Percentiles rank a stretch among this genome's conserved stretches.
Evolutionary conservation across 306 rosid genomes (phyloP).

Genomic region (Alnus glutinosa): DNA sequence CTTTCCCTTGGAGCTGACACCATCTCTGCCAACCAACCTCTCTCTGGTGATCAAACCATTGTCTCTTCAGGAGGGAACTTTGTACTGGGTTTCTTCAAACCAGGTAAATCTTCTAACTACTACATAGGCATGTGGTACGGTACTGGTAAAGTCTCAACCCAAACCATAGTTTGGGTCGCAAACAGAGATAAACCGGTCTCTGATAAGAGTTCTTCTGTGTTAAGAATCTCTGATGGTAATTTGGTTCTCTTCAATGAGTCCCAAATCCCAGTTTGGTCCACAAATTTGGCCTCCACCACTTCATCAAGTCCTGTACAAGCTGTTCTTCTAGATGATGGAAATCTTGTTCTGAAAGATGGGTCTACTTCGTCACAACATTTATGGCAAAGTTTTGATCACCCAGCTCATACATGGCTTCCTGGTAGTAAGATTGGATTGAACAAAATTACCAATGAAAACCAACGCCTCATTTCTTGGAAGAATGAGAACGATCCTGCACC

Average conservation of each 20-base stretch:
- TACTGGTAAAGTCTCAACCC: neutral
- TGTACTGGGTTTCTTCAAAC: slow-evolving; percentile 56
- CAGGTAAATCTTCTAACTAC: slow-evolving; percentile 50
- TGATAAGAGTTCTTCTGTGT: slow-evolving; percentile 34
- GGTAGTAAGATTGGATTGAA: slow-evolving; percentile 46
- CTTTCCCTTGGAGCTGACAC: slow-evolving; percentile 39
- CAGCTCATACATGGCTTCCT: slow-evolving; percentile 59
- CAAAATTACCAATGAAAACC: slow-evolving; percentile 39
- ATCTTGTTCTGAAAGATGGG: slow-evolving; percentile 43
- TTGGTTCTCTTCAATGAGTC: slow-evolving; percentile 46
- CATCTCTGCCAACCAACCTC: slow-evolving; percentile 52
- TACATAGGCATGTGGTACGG: slow-evolving; percentile 72
- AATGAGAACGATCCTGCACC: slow-evolving; percentile 43
- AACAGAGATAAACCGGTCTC: slow-evolving; percentile 56
- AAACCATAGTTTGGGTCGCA: slow-evolving; percentile 64
- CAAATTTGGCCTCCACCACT: slow-evolving; percentile 39
- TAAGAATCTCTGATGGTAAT: slow-evolving; percentile 44
- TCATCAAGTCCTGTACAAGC: slow-evolving; percentile 36
- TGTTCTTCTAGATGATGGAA: slow-evolving; percentile 49
- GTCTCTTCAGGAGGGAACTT: slow-evolving; percentile 45
- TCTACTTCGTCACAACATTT: slow-evolving; percentile 25
- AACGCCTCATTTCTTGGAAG: slow-evolving; percentile 64
- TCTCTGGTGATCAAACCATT: slow-evolving; percentile 61
- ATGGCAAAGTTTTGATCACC: slow-evolving; percentile 73
- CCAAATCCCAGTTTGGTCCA: slow-evolving; percentile 56